Conservation (phyloP, 106 monocot species). For the Platanthera zijinensis region DNA sequence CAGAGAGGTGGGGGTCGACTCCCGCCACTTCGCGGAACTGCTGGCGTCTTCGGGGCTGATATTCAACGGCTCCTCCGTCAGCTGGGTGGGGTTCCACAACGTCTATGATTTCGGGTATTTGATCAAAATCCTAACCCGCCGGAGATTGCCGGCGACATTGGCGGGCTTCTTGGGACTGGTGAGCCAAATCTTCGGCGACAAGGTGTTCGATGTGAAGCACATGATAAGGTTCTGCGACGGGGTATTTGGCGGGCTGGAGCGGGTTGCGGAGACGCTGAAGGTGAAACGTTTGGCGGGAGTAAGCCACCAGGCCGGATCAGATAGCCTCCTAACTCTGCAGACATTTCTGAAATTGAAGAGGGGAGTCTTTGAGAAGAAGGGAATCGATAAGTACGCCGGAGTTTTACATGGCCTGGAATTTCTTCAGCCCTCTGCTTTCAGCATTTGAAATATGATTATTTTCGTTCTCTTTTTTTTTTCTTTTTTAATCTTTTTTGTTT, state of each 20-base stretch:
- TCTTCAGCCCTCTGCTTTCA: no score
- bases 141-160: constrained; percentile 14
- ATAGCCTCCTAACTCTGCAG: constrained; percentile 27
- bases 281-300: constrained; percentile 25
- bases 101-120: constrained; percentile 44
- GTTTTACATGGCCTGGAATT: constrained; percentile 20
- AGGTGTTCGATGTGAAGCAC: constrained; percentile 36
- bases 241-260: constrained; percentile 33
- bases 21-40: constrained; percentile 16
- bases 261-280: constrained; percentile 20
- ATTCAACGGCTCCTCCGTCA: constrained; percentile 13
- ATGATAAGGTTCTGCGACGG: constrained; percentile 30
- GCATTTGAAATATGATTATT: no score
- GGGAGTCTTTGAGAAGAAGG: constrained; percentile 12
- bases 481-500: no score
- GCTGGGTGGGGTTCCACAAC: constrained; percentile 44
- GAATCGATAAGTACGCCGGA: constrained; percentile 10
- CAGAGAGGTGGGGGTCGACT: constrained; percentile 10
- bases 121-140: constrained; percentile 27
- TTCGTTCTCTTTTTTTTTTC: no score
- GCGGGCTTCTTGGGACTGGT: constrained; percentile 22
- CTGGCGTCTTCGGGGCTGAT: constrained; percentile 31
- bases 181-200: constrained; percentile 18
- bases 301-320: constrained; percentile 45
- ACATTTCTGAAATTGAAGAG: constrained; percentile 17